Evolutionary conservation across 345 rosid genomes (phyloP).

Genomic region (Syzygium jambos): DNA sequence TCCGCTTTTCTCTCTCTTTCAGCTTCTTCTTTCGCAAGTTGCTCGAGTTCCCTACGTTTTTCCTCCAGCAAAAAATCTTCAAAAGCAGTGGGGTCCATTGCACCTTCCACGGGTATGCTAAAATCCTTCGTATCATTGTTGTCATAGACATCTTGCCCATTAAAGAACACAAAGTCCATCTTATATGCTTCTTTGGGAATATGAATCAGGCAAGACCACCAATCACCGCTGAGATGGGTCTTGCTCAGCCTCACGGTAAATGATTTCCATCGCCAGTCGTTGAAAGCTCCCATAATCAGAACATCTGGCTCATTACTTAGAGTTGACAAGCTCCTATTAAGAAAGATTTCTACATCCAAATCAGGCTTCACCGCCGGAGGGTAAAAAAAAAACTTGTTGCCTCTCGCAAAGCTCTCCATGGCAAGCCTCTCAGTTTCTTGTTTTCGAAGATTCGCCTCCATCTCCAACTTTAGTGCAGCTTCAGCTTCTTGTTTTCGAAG

Average conservation of each 20-base stretch:
- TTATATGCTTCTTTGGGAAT: slow-evolving; percentile 84
- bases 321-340: slow-evolving; percentile 51
- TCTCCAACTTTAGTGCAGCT: slow-evolving; percentile 28
- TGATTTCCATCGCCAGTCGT: slow-evolving; percentile 88
- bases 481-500: slow-evolving; percentile 18
- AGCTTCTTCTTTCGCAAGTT: slow-evolving; percentile 67
- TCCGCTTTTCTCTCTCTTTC: slow-evolving; percentile 68
- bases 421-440: slow-evolving; percentile 58
- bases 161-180: slow-evolving; percentile 85
- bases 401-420: slow-evolving; percentile 32
- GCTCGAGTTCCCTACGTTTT: slow-evolving; percentile 66
- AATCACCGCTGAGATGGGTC: slow-evolving; percentile 55
- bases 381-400: slow-evolving; percentile 56
- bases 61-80: slow-evolving; percentile 86
- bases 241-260: slow-evolving; percentile 60
- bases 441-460: slow-evolving; percentile 35
- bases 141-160: slow-evolving; percentile 66
- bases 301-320: slow-evolving; percentile 51
- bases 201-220: slow-evolving; percentile 85
- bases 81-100: slow-evolving; percentile 62
- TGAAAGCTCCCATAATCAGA: slow-evolving; percentile 84
- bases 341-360: slow-evolving; percentile 67
- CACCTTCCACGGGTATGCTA: slow-evolving; percentile 58
- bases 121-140: slow-evolving; percentile 70
- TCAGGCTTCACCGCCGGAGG: slow-evolving; percentile 50